Conservation (phyloP, 2,329 filamentous ascomycete genomes). For the Alternaria infectoria region DNA sequence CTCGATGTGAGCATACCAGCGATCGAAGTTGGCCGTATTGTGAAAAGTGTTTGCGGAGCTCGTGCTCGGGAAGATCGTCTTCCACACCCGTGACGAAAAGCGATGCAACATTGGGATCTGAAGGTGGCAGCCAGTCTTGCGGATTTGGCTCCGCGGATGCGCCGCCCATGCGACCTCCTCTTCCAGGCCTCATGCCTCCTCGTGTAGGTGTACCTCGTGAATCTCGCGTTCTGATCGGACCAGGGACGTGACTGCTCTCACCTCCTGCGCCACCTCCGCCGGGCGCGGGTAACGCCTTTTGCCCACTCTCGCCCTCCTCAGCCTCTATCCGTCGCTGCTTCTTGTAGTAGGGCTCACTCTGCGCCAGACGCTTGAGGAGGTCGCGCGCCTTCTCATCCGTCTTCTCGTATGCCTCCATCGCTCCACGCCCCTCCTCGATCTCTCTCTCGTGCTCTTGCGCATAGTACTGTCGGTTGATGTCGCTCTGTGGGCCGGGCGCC, state of each 20-base stretch:
- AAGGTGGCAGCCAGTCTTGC: constrained; percentile 84
- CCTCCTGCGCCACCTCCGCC: constrained; percentile 37
- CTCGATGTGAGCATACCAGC: constrained; percentile 93
- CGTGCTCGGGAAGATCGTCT: constrained; percentile 92
- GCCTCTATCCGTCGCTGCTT: constrained; percentile 78
- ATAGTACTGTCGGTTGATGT: constrained; percentile 96
- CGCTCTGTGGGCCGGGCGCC: constrained; percentile 87
- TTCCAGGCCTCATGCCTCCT: constrained; percentile 48
- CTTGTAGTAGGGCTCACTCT: constrained; percentile 93
- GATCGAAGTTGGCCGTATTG: constrained; percentile 89
- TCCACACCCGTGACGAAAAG: constrained; percentile 95
- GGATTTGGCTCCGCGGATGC: constrained; percentile 79
- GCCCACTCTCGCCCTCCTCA: constrained; percentile 53
- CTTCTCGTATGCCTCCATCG: constrained; percentile 89
- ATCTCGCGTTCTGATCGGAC: constrained; percentile 79
- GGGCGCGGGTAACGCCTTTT: constrained; percentile 52
- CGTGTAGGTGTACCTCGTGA: constrained; percentile 49
- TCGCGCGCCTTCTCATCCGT: constrained; percentile 96
- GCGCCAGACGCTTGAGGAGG: constrained; percentile 80
- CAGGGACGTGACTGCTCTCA: constrained; percentile 56
- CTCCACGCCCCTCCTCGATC: constrained; percentile 85
- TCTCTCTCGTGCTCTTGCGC: constrained; percentile 96
- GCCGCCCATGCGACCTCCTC: constrained; percentile 56
- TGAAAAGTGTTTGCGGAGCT: constrained; percentile 88
- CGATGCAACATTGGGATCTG: constrained; percentile 85